Base-by-base conservation (phyloP, 1,284 basidiomycete genomes). In the Abortiporus biennis region DNA sequence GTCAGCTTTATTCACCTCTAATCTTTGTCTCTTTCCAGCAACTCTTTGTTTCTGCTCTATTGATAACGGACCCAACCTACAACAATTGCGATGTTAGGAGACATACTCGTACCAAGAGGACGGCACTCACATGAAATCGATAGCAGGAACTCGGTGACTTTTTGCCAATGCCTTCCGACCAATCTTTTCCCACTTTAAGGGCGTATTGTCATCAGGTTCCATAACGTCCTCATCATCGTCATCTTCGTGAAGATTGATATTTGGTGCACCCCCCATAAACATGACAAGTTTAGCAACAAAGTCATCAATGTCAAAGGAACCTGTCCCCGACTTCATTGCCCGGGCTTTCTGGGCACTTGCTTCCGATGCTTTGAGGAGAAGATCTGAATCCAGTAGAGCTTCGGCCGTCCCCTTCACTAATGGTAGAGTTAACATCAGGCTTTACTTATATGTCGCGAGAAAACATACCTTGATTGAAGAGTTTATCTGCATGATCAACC, bases 291-390 rank as follows among this genome's bases (percentile, higher is more conserved):
- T 82, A 1, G 76, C 63, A 35, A 93, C 67, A 51, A 90, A 92
- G 46, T 92, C 89, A 47, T 91, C 88, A 24, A 85, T 67, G 56
- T 93, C 91, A 55, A 93, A 92, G 13, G 79, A 78, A 37, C 85
- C 83, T 0, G 76, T 76, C 42, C 86, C 87, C 1, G 87, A 80
- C 59, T 87, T 89, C 76, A 92, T 80, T n/a, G 82, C 78, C 29
- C 86, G 82, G 11, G 89, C 89, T 59, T 91, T 89, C 52, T 81
- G 77, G 1, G 85, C 82, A 43, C 80, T 72, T 54, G 84, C 72
- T 44, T 72, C 77, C 4, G 87, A 85, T 15, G 81, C 77, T 54
- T 74, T 74, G 0, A 85, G 59, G 6, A 90, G 73, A 33, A 88
- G 69, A n/a, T 71, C 68, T 0, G 88, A 87, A 59, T 91, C 87